A percentile compares a stretch with the other conserved stretches of the same genome.
These are phyloP conservation scores for Linum tenue DNA, from an alignment of 345 rosid genomes.

Conservation along the genomic window DNA sequence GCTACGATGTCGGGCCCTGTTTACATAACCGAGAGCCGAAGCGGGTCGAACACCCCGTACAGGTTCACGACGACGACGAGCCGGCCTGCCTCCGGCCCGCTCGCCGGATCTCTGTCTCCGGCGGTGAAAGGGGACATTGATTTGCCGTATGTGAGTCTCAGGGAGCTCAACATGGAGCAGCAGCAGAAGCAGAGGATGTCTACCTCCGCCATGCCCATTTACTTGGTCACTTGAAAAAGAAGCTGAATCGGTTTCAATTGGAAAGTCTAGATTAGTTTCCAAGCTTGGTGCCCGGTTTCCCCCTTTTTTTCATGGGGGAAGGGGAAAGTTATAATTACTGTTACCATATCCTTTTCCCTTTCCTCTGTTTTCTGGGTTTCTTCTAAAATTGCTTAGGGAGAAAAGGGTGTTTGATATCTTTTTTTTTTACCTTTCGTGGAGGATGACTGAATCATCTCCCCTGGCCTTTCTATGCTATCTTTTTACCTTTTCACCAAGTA, in stretches of 20 bases:
- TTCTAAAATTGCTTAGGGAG: background rate
- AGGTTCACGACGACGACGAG: slow-evolving; percentile 30
- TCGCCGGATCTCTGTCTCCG: slow-evolving; percentile 54
- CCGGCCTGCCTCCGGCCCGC: slow-evolving; percentile 54
- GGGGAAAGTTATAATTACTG: background rate
- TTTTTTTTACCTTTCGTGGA: background rate
- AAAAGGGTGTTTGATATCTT: background rate
- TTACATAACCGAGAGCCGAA: slow-evolving; percentile 60
- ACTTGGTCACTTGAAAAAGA: slow-evolving; percentile 17
- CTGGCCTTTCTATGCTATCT: too few species aligned
- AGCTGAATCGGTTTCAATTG: background rate
- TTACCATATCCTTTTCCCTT: background rate
- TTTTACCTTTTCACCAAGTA: background rate
- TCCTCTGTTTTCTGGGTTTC: background rate
- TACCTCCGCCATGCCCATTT: slow-evolving; percentile 29
- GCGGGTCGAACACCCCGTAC: slow-evolving; percentile 60
- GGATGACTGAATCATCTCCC: background rate
- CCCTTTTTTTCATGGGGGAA: background rate
- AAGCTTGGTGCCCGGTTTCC: background rate
- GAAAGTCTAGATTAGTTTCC: background rate
- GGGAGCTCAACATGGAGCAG: slow-evolving; percentile 63
- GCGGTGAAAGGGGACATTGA: slow-evolving; percentile 34
- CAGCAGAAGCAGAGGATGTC: slow-evolving; percentile 43
- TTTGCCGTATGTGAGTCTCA: slow-evolving; percentile 61
- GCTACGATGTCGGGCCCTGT: slow-evolving; percentile 57